Conservation (phyloP, 768 basidiomycete genomes). For the Xerocomus spinulosus region DNA sequence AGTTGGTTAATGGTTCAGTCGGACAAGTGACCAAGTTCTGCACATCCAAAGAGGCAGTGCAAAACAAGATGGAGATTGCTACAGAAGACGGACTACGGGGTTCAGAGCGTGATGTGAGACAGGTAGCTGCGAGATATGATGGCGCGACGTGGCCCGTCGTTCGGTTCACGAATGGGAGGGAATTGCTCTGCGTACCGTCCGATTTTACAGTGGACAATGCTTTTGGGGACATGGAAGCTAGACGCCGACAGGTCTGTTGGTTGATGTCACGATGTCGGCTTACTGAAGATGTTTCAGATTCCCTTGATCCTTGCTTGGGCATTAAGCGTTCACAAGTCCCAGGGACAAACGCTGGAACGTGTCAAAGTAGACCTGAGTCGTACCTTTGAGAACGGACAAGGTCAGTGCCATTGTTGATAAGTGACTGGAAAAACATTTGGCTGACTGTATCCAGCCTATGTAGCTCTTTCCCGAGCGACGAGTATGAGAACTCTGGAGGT, state of each 20-base stretch:
- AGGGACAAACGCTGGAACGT: conserved; percentile 83
- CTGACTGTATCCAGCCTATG: conserved; percentile 46
- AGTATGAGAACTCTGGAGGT: conserved; percentile 63
- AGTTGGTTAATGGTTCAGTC: conserved; percentile 66
- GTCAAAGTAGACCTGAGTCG: conserved; percentile 74
- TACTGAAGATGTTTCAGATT: conserved; percentile 35
- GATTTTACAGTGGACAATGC: conserved; percentile 65
- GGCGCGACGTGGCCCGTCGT: conserved; percentile 55
- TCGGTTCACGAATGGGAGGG: conserved; percentile 47
- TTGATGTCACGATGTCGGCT: background rate
- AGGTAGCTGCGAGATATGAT: conserved; percentile 16
- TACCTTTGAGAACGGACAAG: conserved; percentile 81
- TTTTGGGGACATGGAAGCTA: conserved; percentile 54
- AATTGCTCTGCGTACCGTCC: conserved; percentile 46
- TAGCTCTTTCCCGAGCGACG: conserved; percentile 70
- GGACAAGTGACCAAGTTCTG: conserved; percentile 50
- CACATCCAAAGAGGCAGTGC: conserved; percentile 40
- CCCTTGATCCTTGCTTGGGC: conserved; percentile 81
- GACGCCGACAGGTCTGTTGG: conserved; percentile 48
- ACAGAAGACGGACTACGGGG: conserved; percentile 32
- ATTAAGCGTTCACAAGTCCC: conserved; percentile 83
- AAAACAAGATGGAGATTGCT: conserved; percentile 35
- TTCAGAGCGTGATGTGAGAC: conserved; percentile 22
- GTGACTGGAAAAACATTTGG: background rate
- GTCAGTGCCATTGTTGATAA: conserved; percentile 28